A percentile compares a stretch with the other conserved stretches of the same genome.
phyloP scores from a whole-genome alignment of 208 protist genomes.

The Crithidia sp. region DNA sequence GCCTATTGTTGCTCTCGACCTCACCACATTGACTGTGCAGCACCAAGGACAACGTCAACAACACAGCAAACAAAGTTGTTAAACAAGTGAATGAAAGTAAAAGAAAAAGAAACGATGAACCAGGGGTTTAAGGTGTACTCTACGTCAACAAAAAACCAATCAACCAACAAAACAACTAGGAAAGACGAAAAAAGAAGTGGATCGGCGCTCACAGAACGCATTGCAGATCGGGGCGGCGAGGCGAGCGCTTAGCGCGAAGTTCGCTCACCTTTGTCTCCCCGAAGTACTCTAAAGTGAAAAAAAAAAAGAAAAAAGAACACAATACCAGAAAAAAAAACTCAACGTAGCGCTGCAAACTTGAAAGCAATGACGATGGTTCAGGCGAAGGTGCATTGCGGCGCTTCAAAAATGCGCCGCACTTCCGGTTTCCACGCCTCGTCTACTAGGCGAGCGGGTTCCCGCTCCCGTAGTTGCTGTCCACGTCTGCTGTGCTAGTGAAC shows the following conservation, averaged over 20 bases:
- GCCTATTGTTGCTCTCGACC: too few species aligned
- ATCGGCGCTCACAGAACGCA: not conserved
- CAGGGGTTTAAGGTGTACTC: not conserved
- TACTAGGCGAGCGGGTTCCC: slow-evolving; percentile 36
- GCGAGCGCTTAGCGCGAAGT: too few species aligned
- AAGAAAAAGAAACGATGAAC: slow-evolving; percentile 5
- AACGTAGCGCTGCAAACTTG: not conserved
- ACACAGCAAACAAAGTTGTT: not conserved
- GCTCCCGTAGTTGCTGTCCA: slow-evolving; percentile 21
- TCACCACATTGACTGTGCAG: too few species aligned
- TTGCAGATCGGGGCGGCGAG: not conserved
- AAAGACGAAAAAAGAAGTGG: not conserved
- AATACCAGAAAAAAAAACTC: not conserved
- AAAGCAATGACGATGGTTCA: not conserved
- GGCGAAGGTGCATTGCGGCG: too few species aligned
- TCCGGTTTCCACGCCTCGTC: not conserved
- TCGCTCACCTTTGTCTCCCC: not conserved
- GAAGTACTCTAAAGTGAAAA: slow-evolving; percentile 17
- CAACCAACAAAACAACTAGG: too few species aligned
- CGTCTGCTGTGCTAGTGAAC: slow-evolving; percentile 51
- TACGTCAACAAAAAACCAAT: not conserved
- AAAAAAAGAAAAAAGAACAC: slow-evolving; percentile 18
- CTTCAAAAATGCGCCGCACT: too few species aligned
- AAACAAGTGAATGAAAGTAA: slow-evolving; percentile 2
- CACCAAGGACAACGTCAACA: slow-evolving; percentile 3